phyloP scores from a whole-genome alignment of 768 basidiomycete genomes.

The Boletus sp. region DNA sequence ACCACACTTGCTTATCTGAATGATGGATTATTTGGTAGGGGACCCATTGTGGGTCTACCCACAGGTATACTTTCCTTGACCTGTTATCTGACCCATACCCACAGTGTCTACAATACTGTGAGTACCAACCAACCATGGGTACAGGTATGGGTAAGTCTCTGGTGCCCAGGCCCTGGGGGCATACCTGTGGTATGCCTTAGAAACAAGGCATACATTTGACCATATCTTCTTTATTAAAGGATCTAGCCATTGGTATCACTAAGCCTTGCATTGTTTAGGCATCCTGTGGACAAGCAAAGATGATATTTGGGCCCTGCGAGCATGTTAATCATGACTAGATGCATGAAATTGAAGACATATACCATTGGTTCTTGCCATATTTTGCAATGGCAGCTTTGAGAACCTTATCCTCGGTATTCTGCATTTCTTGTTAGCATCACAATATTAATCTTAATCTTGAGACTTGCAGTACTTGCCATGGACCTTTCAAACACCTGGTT shows the following conservation, averaged over 20 bases:
- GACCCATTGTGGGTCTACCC: too few relatives aligned
- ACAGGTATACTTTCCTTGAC: too few relatives aligned
- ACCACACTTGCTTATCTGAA: too few relatives aligned
- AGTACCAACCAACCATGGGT: too few relatives aligned
- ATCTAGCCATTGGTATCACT: conserved; percentile 99
- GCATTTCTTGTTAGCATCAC: conserved; percentile 9
- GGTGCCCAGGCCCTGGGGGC: too few relatives aligned
- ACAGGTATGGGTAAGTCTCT: too few relatives aligned
- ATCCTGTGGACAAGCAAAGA: conserved; percentile 97
- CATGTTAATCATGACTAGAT: not conserved
- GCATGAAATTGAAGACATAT: conserved; percentile 7
- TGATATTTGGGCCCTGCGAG: conserved; percentile 88
- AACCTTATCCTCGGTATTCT: conserved; percentile 98
- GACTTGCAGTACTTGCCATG: conserved; percentile 14
- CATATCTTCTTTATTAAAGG: conserved; percentile 99
- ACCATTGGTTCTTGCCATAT: conserved; percentile 97
- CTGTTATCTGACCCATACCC: too few relatives aligned
- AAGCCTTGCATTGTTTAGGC: conserved; percentile 98
- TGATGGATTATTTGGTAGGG: too few relatives aligned
- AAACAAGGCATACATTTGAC: conserved; percentile 71
- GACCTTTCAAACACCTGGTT: conserved; percentile 82
- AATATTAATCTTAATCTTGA: not conserved
- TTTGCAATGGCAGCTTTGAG: conserved; percentile 98
- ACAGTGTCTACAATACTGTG: too few relatives aligned
- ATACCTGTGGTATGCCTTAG: too few relatives aligned